A percentile compares a stretch with the other conserved stretches of the same genome.
These are phyloP conservation scores for Madurella mycetomatis DNA, from an alignment of 2,329 filamentous ascomycete species.

Conservation along the genomic window DNA sequence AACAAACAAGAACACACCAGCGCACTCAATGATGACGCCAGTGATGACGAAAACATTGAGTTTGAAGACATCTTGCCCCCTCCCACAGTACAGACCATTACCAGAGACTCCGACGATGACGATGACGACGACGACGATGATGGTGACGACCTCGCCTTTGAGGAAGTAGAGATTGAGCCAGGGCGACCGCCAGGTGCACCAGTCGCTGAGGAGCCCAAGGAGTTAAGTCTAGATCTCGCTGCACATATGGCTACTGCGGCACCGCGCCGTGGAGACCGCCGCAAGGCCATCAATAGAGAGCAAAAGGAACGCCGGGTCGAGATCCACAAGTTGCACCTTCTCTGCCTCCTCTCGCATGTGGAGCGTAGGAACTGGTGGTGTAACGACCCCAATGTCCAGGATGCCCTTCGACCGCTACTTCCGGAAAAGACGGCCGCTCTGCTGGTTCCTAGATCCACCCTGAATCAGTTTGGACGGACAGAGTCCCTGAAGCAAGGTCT, in stretches of 20 bases:
- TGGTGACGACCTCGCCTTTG: slow-evolving; percentile 42
- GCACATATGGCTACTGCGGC: slow-evolving; percentile 37
- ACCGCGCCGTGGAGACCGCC: slow-evolving; percentile 37
- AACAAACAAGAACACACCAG: neutral
- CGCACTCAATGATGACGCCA: slow-evolving; percentile 25
- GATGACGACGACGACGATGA: slow-evolving; percentile 39
- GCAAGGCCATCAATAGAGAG: slow-evolving; percentile 50
- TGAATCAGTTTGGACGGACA: slow-evolving; percentile 71
- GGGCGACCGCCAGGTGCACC: slow-evolving; percentile 18
- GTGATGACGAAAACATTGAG: slow-evolving; percentile 40
- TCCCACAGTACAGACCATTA: slow-evolving; percentile 48
- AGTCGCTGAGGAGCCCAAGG: slow-evolving; percentile 29
- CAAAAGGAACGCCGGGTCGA: slow-evolving; percentile 59
- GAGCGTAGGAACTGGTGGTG: slow-evolving; percentile 83
- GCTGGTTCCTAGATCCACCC: slow-evolving; percentile 62
- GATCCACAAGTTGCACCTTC: slow-evolving; percentile 80
- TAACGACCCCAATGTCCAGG: slow-evolving; percentile 68
- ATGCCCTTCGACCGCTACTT: slow-evolving; percentile 59
- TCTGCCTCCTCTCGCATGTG: slow-evolving; percentile 77
- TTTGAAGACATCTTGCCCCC: slow-evolving; percentile 51
- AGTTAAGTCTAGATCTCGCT: slow-evolving; percentile 51
- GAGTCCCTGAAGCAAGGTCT: slow-evolving; percentile 76
- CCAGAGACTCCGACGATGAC: slow-evolving; percentile 43
- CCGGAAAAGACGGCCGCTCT: slow-evolving; percentile 60
- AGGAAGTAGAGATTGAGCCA: slow-evolving; percentile 45